Conservation (phyloP, 306 rosid species). For the Dalbergia cochinchinensis region DNA sequence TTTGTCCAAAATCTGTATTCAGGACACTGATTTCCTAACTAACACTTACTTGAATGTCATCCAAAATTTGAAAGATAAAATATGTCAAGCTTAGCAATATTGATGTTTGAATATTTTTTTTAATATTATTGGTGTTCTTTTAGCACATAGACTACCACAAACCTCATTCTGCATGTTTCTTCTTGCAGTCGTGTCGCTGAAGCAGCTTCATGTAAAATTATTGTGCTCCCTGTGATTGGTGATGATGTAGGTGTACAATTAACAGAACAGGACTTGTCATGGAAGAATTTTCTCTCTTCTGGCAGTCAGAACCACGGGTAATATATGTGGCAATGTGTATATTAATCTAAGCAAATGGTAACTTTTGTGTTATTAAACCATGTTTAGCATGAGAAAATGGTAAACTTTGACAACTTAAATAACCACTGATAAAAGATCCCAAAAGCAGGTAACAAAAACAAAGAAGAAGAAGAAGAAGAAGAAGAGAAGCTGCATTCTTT, state of each 20-base stretch:
- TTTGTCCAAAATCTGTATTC: slow-evolving; percentile 5
- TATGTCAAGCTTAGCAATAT: not conserved
- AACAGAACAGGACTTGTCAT: slow-evolving; percentile 74
- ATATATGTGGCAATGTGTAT: not conserved
- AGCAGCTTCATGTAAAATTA: slow-evolving; percentile 67
- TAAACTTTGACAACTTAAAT: slow-evolving; percentile 15
- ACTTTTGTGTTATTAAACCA: not conserved
- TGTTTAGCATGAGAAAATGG: too few relatives aligned
- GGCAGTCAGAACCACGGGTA: slow-evolving; percentile 62
- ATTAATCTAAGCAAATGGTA: slow-evolving; percentile 9
- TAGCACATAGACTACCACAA: not conserved
- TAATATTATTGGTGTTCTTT: slow-evolving; percentile 3
- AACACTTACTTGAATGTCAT: not conserved
- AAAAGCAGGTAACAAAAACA: not conserved
- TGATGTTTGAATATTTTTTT: slow-evolving; percentile 34
- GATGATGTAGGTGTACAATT: slow-evolving; percentile 59
- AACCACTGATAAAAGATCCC: slow-evolving; percentile 8
- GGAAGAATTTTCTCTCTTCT: slow-evolving; percentile 76
- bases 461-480: not conserved
- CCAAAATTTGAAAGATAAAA: slow-evolving; percentile 1
- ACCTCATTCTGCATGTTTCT: slow-evolving; percentile 41
- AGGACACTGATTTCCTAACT: not conserved
- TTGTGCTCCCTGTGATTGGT: slow-evolving; percentile 80
- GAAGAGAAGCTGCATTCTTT: not conserved
- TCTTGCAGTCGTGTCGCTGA: slow-evolving; percentile 78